These are phyloP conservation scores for Mycena venus DNA, from an alignment of 768 basidiomycete species.

Conservation along the genomic window DNA sequence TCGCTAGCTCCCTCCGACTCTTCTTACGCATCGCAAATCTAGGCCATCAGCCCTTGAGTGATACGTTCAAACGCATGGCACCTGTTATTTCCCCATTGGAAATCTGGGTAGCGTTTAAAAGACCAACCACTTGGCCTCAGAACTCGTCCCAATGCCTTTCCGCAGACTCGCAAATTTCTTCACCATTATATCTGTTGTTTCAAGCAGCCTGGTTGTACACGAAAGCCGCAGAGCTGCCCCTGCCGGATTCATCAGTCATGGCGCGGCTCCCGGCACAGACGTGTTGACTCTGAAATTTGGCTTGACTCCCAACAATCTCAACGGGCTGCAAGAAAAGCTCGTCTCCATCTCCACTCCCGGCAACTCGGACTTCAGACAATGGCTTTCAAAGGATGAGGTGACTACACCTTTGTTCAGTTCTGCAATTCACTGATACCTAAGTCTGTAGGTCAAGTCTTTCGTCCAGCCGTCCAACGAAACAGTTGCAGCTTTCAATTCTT, in stretches of 20 bases:
- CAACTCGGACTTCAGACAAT: constrained; percentile 13
- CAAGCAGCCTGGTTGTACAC: constrained; percentile 14
- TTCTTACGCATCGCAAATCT: constrained; percentile 7
- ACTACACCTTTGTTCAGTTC: constrained; percentile 1
- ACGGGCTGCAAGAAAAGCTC: constrained; percentile 20
- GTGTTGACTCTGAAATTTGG: constrained; percentile 20
- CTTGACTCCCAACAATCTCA: constrained; percentile 22
- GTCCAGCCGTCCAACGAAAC: constrained; percentile 19
- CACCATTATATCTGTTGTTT: constrained; percentile 11
- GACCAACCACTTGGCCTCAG: constrained; percentile 2
- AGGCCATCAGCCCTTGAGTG: constrained; percentile 7
- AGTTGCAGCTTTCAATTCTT: constrained; percentile 16
- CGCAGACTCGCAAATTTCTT: constrained; percentile 13
- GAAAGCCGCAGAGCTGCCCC: constrained; percentile 20
- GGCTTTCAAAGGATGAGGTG: constrained; percentile 26
- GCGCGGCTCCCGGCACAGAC: constrained; percentile 11
- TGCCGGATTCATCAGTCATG: constrained; percentile 10
- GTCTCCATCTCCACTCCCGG: constrained; percentile 20
- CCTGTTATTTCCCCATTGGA: constrained; percentile 12
- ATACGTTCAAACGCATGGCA: not conserved
- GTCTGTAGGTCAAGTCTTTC: constrained; percentile 17
- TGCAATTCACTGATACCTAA: not conserved
- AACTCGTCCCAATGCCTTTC: constrained; percentile 3
- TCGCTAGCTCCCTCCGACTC: constrained; percentile 3
- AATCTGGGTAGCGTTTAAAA: constrained; percentile 6